phyloP scores from a whole-genome alignment of 306 rosid genomes.

The Dicorynia guianensis region DNA sequence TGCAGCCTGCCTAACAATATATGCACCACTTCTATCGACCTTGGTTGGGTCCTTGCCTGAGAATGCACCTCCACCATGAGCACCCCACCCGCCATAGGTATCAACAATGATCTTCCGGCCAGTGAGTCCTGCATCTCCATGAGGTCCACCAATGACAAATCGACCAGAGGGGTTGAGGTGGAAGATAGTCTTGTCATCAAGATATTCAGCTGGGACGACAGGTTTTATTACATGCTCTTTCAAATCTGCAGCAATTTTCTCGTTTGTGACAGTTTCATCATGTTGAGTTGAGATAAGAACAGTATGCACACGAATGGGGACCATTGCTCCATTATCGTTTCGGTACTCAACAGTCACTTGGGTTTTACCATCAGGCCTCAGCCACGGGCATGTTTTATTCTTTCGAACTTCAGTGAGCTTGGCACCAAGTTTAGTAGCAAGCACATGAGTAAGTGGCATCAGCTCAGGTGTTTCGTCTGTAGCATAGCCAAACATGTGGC shows the following conservation, averaged over 20 bases:
- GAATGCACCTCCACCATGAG: slow-evolving; percentile 91
- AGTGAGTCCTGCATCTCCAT: slow-evolving; percentile 89
- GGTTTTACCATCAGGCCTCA: slow-evolving; percentile 88
- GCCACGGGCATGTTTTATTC: slow-evolving; percentile 75
- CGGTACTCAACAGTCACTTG: slow-evolving; percentile 84
- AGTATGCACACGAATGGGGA: slow-evolving; percentile 79
- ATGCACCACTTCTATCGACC: slow-evolving; percentile 83
- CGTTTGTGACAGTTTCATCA: slow-evolving; percentile 71
- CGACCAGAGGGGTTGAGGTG: slow-evolving; percentile 84
- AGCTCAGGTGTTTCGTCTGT: slow-evolving; percentile 79
- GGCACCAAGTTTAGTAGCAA: slow-evolving; percentile 84
- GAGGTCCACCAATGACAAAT: slow-evolving; percentile 86
- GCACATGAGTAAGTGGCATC: slow-evolving; percentile 85
- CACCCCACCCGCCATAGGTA: slow-evolving; percentile 89
- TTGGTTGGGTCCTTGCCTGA: slow-evolving; percentile 88
- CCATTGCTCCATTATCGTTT: slow-evolving; percentile 79
- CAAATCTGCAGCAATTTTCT: slow-evolving; percentile 67
- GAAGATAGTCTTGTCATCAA: slow-evolving; percentile 81
- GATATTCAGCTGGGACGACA: slow-evolving; percentile 67
- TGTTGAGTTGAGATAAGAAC: slow-evolving; percentile 86
- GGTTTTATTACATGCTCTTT: slow-evolving; percentile 82
- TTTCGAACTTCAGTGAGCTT: slow-evolving; percentile 81
- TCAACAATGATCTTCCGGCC: slow-evolving; percentile 84
- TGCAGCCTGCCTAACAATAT: slow-evolving; percentile 82
- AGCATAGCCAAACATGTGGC: slow-evolving; percentile 91